Evolutionary conservation across 345 rosid genomes (phyloP).

Genomic region (Pistacia integerrima): DNA sequence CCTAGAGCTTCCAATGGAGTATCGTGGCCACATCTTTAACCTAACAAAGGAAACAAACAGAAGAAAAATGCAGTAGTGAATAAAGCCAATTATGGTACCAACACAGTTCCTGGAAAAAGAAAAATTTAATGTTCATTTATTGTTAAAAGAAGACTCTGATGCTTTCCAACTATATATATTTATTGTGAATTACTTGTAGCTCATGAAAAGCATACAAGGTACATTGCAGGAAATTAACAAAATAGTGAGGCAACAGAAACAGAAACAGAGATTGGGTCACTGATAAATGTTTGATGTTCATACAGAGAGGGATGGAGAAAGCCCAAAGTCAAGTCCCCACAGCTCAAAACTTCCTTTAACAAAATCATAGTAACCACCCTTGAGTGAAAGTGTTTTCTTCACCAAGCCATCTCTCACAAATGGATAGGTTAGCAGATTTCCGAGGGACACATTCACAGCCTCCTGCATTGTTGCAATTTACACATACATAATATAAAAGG

Average conservation of each 20-base stretch:
- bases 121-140: neutral
- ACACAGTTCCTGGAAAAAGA: neutral
- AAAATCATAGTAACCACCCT: constrained; percentile 94
- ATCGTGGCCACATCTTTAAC: constrained; percentile 99
- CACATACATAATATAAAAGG: neutral
- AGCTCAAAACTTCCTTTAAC: constrained; percentile 85
- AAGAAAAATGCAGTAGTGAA: constrained; percentile 45
- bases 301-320: constrained; percentile 77
- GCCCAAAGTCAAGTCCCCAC: constrained; percentile 79
- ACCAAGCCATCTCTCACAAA: constrained; percentile 91
- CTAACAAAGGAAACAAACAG: constrained; percentile 49
- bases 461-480: constrained; percentile 50
- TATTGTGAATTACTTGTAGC: constrained; percentile 16
- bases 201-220: constrained; percentile 25
- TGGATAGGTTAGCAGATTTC: constrained; percentile 82
- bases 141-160: constrained; percentile 12
- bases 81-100: constrained; percentile 32
- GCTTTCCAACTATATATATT: constrained; percentile 15
- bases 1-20: constrained; percentile 97
- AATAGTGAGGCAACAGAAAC: constrained; percentile 12
- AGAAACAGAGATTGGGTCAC: constrained; percentile 29
- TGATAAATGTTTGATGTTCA: constrained; percentile 52
- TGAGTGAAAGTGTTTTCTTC: constrained; percentile 74
- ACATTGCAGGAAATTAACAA: constrained; percentile 22
- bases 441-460: constrained; percentile 94